These are phyloP conservation scores for Trichosporon coremiiforme DNA, from an alignment of 1,284 basidiomycete genomes.

Conservation along the genomic window DNA sequence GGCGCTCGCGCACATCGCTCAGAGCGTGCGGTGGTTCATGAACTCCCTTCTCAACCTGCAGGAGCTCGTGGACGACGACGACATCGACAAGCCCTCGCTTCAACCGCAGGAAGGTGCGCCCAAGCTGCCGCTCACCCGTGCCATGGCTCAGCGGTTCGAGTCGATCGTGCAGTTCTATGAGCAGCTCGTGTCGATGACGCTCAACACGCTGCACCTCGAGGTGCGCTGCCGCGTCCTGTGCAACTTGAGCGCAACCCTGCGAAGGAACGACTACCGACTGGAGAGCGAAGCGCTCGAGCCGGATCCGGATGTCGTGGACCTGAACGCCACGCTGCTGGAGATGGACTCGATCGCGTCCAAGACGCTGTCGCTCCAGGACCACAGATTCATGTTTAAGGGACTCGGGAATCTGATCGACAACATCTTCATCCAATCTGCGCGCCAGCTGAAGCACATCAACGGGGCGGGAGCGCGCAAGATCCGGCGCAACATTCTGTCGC, in stretches of 20 bases:
- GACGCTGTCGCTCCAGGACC: slow-evolving; percentile 67
- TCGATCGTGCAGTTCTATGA: slow-evolving; percentile 85
- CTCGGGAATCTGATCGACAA: slow-evolving; percentile 85
- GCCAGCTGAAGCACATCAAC: slow-evolving; percentile 72
- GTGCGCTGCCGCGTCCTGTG: slow-evolving; percentile 81
- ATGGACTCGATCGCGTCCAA: slow-evolving; percentile 71
- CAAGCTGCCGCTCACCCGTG: slow-evolving; percentile 73
- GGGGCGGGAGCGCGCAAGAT: slow-evolving; percentile 83
- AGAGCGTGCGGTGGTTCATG: slow-evolving; percentile 83
- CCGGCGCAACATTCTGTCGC: slow-evolving; percentile 81
- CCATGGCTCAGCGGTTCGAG: slow-evolving; percentile 87
- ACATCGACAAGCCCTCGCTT: slow-evolving; percentile 58
- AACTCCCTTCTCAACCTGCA: slow-evolving; percentile 69
- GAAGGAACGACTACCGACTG: slow-evolving; percentile 78
- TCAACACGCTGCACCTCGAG: slow-evolving; percentile 87
- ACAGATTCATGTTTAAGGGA: slow-evolving; percentile 81
- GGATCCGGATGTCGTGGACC: slow-evolving; percentile 83
- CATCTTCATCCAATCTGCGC: slow-evolving; percentile 74
- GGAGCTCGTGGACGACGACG: slow-evolving; percentile 62
- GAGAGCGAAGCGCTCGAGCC: slow-evolving; percentile 84
- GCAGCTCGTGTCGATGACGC: slow-evolving; percentile 79
- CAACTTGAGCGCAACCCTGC: slow-evolving; percentile 76
- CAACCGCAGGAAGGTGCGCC: slow-evolving; percentile 62
- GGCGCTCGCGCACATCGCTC: slow-evolving; percentile 77
- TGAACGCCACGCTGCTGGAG: slow-evolving; percentile 78